These are phyloP conservation scores for Fistulifera solaris DNA, from an alignment of 108 stramenopile species.

Conservation along the genomic window DNA sequence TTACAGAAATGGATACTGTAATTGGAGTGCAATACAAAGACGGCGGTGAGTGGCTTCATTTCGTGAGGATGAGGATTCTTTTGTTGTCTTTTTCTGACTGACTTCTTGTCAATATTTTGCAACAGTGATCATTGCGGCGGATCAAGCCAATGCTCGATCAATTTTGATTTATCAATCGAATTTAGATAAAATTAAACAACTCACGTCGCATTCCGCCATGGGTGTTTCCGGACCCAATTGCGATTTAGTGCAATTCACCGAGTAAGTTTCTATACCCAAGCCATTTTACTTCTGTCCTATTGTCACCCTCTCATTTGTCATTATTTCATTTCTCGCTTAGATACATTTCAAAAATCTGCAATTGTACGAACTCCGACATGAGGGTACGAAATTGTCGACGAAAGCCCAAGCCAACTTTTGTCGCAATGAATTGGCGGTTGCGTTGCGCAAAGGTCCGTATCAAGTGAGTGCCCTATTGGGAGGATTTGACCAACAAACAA, in stretches of 20 bases:
- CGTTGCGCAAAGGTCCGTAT: constrained; percentile 92
- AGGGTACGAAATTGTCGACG: constrained; percentile 84
- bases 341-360: constrained; percentile 90
- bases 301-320: neutral
- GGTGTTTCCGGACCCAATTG: constrained; percentile 84
- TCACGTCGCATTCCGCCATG: constrained; percentile 76
- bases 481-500: constrained; percentile 68
- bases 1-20: constrained; percentile 66
- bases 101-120: no score
- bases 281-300: neutral
- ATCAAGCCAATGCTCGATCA: constrained; percentile 82
- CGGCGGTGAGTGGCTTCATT: constrained; percentile 48
- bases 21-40: constrained; percentile 75
- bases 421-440: constrained; percentile 87
- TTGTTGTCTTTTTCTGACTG: neutral
- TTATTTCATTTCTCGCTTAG: constrained; percentile 6
- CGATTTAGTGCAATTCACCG: constrained; percentile 84
- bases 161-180: constrained; percentile 84
- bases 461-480: constrained; percentile 93
- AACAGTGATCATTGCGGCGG: constrained; percentile 81
- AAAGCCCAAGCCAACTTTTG: constrained; percentile 92
- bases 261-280: constrained; percentile 30
- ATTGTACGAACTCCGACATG: constrained; percentile 89
- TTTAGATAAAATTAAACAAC: constrained; percentile 71
- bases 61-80: neutral